Percentiles rank a stretch among this genome's conserved stretches.
Conservation (phyloP, 2,329 filamentous ascomycete species). For the Nemania sp. region DNA sequence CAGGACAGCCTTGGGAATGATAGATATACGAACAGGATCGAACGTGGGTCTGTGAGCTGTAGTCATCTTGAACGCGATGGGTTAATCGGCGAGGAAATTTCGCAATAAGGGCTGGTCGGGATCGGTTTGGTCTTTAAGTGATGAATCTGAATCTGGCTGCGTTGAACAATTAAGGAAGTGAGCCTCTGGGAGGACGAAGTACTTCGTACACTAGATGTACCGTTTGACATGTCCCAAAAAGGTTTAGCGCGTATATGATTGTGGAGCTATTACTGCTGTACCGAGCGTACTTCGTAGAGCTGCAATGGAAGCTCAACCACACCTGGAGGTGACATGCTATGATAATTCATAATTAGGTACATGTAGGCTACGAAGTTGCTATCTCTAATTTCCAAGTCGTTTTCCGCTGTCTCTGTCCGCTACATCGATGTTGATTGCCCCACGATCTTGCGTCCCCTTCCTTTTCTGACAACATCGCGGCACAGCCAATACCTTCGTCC, state of each 20-base stretch:
- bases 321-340: no score
- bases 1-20: background rate
- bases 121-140: background rate
- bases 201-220: no score
- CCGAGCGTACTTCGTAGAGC: no score
- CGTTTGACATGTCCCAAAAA: no score
- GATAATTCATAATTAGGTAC: no score
- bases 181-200: no score
- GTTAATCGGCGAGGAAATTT: background rate
- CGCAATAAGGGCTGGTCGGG: background rate
- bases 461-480: conserved; percentile 8
- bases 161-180: no score
- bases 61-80: conserved; percentile 54
- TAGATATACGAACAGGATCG: conserved; percentile 71
- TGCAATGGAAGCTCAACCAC: no score
- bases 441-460: conserved; percentile 12
- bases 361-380: background rate
- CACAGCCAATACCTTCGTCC: background rate
- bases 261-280: no score
- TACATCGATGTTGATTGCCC: conserved; percentile 13
- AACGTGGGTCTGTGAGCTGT: conserved; percentile 87
- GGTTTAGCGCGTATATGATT: no score
- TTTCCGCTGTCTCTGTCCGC: no score
- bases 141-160: background rate
- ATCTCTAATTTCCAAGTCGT: no score